phyloP scores from a whole-genome alignment of 2,329 filamentous ascomycete species.

The Keithomyces neogunnii region DNA sequence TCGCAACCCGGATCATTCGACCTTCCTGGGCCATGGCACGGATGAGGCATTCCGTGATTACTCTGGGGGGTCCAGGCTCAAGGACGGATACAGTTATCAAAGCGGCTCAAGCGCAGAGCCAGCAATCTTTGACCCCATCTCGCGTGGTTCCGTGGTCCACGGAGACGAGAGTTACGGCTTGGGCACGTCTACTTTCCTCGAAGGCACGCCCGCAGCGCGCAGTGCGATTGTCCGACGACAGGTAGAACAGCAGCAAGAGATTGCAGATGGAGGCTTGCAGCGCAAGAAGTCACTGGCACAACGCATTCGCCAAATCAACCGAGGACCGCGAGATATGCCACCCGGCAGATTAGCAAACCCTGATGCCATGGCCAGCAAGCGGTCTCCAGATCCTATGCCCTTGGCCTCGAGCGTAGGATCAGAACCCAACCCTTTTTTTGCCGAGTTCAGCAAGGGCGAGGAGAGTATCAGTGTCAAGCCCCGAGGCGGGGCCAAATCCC shows the following conservation, averaged over 20 bases:
- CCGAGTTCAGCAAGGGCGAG: conserved; percentile 58
- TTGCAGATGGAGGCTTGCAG: conserved; percentile 53
- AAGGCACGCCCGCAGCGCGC: conserved; percentile 81
- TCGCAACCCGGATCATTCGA: conserved; percentile 69
- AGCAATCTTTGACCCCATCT: conserved; percentile 58
- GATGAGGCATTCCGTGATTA: conserved; percentile 87
- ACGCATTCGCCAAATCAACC: conserved; percentile 77
- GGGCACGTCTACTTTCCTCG: conserved; percentile 90
- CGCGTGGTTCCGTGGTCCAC: conserved; percentile 65
- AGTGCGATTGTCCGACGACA: conserved; percentile 69
- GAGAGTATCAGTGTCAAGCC: conserved; percentile 41
- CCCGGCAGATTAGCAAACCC: conserved; percentile 51
- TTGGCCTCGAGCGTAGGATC: conserved; percentile 23
- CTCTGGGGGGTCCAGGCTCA: conserved; percentile 31
- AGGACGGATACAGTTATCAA: conserved; percentile 16
- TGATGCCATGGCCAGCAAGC: conserved; percentile 36
- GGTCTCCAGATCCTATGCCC: conserved; percentile 29
- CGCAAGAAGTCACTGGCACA: conserved; percentile 95
- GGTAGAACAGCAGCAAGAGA: conserved; percentile 56
- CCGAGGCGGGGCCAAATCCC: conserved; percentile 30
- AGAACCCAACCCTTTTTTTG: conserved; percentile 68
- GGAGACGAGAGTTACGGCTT: conserved; percentile 77
- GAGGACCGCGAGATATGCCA: conserved; percentile 53
- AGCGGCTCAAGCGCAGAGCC: conserved; percentile 27
- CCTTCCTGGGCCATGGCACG: conserved; percentile 73